Conservation (phyloP, 805 yeast genomes). For the Wickerhamiella lipophila region DNA sequence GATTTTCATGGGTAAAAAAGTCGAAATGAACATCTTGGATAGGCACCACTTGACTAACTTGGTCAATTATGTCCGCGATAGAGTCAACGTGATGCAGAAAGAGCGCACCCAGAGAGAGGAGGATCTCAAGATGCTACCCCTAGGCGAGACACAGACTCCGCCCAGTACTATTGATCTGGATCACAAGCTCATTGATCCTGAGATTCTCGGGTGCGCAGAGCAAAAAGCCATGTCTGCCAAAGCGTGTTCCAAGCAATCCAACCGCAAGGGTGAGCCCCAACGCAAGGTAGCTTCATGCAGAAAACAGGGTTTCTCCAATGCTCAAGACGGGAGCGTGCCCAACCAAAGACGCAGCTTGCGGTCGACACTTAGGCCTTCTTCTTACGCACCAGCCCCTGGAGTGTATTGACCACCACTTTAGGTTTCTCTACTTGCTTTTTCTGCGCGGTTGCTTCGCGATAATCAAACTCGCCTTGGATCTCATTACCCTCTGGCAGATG, state of each 20-base stretch:
- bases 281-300: too few relatives aligned
- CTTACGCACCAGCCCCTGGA: constrained; percentile 12
- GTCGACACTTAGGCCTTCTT: constrained; percentile 4
- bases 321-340: too few relatives aligned
- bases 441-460: not conserved
- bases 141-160: too few relatives aligned
- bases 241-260: too few relatives aligned
- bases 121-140: too few relatives aligned
- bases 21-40: constrained; percentile 44
- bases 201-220: not conserved
- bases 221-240: too few relatives aligned
- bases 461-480: constrained; percentile 13
- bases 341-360: not conserved
- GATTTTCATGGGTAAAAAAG: constrained; percentile 37
- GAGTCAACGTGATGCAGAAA: not conserved
- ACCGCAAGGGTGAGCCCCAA: too few relatives aligned
- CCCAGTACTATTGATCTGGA: not conserved
- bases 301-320: too few relatives aligned
- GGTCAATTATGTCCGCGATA: constrained; percentile 17
- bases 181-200: not conserved
- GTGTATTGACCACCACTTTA: constrained; percentile 6
- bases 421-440: not conserved
- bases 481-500: constrained; percentile 13
- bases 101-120: not conserved
- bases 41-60: constrained; percentile 15